Percentiles rank a stretch among this genome's conserved stretches.
Evolutionary conservation across 495 filamentous ascomycete species (phyloP).

Genomic region (Viridothelium virens): DNA sequence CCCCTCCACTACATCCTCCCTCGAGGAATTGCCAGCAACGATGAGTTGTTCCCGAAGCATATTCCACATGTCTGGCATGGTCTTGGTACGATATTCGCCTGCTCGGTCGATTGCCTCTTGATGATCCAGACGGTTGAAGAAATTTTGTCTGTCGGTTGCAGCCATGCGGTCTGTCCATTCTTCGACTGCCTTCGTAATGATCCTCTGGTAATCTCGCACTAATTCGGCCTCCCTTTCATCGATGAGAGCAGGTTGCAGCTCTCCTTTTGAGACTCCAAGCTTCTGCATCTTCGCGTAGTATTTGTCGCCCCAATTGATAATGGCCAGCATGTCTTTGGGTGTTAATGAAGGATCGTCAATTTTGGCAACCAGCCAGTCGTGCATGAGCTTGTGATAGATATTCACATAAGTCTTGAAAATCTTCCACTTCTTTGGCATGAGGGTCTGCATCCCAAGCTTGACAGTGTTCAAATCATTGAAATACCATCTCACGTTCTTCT

Average conservation of each 20-base stretch:
- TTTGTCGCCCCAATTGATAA: slow-evolving; percentile 90
- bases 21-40: slow-evolving; percentile 70
- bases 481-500: slow-evolving; percentile 84
- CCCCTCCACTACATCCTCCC: slow-evolving; percentile 81
- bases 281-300: slow-evolving; percentile 95
- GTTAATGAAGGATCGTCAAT: slow-evolving; percentile 73
- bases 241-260: slow-evolving; percentile 68
- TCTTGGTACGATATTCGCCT: slow-evolving; percentile 81
- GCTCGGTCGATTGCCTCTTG: slow-evolving; percentile 79
- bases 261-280: slow-evolving; percentile 58
- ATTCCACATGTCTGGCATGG: slow-evolving; percentile 87
- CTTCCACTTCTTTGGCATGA: slow-evolving; percentile 97
- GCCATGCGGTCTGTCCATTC: slow-evolving; percentile 96
- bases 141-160: slow-evolving; percentile 65
- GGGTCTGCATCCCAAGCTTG: slow-evolving; percentile 73
- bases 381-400: slow-evolving; percentile 91
- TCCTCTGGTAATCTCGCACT: slow-evolving; percentile 82
- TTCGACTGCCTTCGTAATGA: slow-evolving; percentile 91
- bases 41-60: slow-evolving; percentile 90
- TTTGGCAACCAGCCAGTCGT: slow-evolving; percentile 73
- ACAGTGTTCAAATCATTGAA: slow-evolving; percentile 95
- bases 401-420: slow-evolving; percentile 82
- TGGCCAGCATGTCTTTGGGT: slow-evolving; percentile 72
- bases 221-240: slow-evolving; percentile 83
- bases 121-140: slow-evolving; percentile 66